Evolutionary conservation across 2,329 filamentous ascomycete species (phyloP).

Genomic region (Alternaria ethzedia): DNA sequence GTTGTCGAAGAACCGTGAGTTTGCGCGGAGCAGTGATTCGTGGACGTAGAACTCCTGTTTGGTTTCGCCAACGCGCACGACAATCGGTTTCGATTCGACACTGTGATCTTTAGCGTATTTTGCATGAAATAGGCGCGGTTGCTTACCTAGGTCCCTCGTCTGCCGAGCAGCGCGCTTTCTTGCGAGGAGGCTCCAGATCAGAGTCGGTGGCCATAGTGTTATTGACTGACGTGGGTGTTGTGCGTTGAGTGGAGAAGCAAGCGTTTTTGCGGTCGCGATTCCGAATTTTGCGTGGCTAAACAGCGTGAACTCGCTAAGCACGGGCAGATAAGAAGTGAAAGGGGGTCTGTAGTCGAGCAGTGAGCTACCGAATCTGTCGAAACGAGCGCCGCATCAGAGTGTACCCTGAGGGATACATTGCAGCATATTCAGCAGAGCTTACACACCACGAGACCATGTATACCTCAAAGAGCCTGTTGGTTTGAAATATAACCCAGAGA

Average conservation of each 20-base stretch:
- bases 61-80: neutral
- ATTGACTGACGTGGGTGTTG: neutral
- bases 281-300: neutral
- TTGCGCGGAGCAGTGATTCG: neutral
- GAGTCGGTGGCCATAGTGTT: neutral
- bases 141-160: neutral
- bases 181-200: neutral
- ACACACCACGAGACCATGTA: neutral
- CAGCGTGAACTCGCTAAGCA: neutral
- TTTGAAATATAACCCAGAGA: neutral
- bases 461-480: neutral
- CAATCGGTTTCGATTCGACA: neutral
- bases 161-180: neutral
- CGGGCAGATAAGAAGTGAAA: neutral
- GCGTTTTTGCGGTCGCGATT: no score
- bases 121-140: no score
- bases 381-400: neutral
- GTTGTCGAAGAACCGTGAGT: neutral
- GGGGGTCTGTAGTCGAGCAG: neutral
- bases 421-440: neutral
- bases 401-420: neutral
- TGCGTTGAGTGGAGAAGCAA: neutral
- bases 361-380: neutral
- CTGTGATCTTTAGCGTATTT: neutral
- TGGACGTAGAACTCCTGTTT: neutral